phyloP scores from a whole-genome alignment of 805 yeast genomes.

The Sugiyamaella valdiviana region DNA sequence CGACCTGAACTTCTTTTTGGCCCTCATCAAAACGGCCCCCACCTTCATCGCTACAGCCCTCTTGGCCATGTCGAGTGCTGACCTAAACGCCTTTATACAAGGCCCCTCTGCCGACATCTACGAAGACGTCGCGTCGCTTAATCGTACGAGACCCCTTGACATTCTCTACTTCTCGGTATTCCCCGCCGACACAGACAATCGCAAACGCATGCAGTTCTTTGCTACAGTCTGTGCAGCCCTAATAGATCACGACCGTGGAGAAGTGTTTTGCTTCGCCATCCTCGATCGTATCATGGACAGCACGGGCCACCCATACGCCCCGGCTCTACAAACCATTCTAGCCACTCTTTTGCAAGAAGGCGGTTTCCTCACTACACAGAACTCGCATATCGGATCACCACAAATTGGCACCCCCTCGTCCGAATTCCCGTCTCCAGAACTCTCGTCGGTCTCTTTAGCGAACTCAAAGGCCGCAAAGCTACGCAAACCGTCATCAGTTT shows the following conservation, averaged over 20 bases:
- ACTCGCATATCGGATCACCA: conserved; percentile 2
- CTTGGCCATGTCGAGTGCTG: conserved; percentile 19
- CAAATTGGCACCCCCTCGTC: conserved; percentile 9
- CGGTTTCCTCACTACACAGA: conserved; percentile 11
- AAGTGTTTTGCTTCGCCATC: conserved; percentile 17
- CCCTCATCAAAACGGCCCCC: conserved; percentile 31
- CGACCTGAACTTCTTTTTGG: conserved; percentile 29
- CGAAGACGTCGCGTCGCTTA: conserved; percentile 22
- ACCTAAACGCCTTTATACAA: conserved; percentile 17
- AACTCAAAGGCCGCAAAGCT: not conserved
- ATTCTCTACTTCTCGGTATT: conserved; percentile 29
- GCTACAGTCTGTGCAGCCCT: conserved; percentile 23
- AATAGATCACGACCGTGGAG: conserved; percentile 19
- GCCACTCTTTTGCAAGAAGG: conserved; percentile 20
- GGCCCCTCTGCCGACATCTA: conserved; percentile 13
- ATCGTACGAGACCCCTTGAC: conserved; percentile 26
- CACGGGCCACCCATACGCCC: conserved; percentile 10
- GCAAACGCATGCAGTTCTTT: conserved; percentile 25
- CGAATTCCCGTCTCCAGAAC: conserved; percentile 15
- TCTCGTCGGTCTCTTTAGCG: conserved; percentile 7
- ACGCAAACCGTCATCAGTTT: conserved; percentile 13
- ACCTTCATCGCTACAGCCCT: conserved; percentile 30
- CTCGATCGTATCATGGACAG: conserved; percentile 17
- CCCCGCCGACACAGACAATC: conserved; percentile 22
- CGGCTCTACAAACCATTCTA: conserved; percentile 15